A percentile compares a stretch with the other conserved stretches of the same genome.
Evolutionary conservation across 2,329 filamentous ascomycete species (phyloP).

Genomic region (Epichloe aotearoae): DNA sequence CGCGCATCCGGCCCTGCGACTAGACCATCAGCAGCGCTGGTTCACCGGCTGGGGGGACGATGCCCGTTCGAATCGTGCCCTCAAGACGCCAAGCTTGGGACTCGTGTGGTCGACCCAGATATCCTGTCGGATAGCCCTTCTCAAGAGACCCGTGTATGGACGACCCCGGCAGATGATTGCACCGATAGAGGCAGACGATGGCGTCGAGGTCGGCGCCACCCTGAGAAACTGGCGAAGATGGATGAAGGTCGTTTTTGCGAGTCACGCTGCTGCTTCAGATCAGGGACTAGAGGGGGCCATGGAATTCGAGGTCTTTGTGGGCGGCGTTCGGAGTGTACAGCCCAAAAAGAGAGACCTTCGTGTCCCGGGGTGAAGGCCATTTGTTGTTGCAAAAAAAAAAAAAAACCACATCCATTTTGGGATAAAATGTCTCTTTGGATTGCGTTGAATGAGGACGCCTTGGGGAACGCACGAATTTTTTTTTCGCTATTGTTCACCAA

Average conservation of each 20-base stretch:
- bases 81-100: slow-evolving; percentile 79
- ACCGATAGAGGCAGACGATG: slow-evolving; percentile 23
- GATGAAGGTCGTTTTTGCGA: slow-evolving; percentile 83
- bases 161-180: slow-evolving; percentile 22
- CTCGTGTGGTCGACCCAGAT: slow-evolving; percentile 88
- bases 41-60: slow-evolving; percentile 92
- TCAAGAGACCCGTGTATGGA: slow-evolving; percentile 51
- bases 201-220: slow-evolving; percentile 28
- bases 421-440: too few relatives aligned
- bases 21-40: slow-evolving; percentile 87
- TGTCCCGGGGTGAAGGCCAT: too few relatives aligned
- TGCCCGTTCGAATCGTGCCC: slow-evolving; percentile 26
- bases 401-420: too few relatives aligned
- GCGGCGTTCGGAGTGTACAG: slow-evolving; percentile 32
- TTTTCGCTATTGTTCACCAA: too few relatives aligned
- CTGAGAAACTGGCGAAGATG: slow-evolving; percentile 55
- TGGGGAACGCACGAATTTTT: too few relatives aligned
- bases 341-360: not conserved
- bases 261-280: slow-evolving; percentile 49
- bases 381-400: too few relatives aligned
- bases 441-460: too few relatives aligned
- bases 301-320: slow-evolving; percentile 64
- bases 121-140: slow-evolving; percentile 65
- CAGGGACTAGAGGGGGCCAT: slow-evolving; percentile 37
- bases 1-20: slow-evolving; percentile 43